These are phyloP conservation scores for Quercus phellos DNA, from an alignment of 331 rosid genomes.

Conservation along the genomic window DNA sequence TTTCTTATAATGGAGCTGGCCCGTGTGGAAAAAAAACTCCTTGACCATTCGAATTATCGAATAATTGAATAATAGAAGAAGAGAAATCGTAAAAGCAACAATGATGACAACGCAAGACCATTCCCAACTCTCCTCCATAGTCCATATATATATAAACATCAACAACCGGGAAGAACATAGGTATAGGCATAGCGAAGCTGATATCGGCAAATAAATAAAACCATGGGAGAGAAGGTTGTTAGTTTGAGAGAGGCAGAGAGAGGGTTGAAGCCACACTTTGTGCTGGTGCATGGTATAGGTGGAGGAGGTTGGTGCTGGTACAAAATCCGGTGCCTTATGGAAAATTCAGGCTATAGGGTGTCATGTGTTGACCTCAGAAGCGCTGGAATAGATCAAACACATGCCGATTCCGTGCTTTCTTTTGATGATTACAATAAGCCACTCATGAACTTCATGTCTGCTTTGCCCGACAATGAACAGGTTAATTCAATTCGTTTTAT, in stretches of 20 bases:
- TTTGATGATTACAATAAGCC: conserved; percentile 76
- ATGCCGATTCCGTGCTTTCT: conserved; percentile 49
- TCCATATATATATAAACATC: background rate
- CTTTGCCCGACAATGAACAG: conserved; percentile 65
- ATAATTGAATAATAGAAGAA: conserved; percentile 12
- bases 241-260: conserved; percentile 3
- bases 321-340: conserved; percentile 77
- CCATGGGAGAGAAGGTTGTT: conserved; percentile 27
- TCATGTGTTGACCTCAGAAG: conserved; percentile 74
- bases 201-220: background rate
- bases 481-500: conserved; percentile 16
- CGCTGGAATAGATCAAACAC: conserved; percentile 54
- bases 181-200: background rate
- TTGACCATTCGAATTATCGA: background rate
- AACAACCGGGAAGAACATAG: conserved; percentile 8
- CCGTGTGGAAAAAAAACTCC: background rate
- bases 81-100: conserved; percentile 7
- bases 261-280: conserved; percentile 55
- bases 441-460: conserved; percentile 54
- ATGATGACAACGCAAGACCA: conserved; percentile 17
- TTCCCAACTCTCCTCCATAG: conserved; percentile 8
- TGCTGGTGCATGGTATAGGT: conserved; percentile 70
- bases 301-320: conserved; percentile 92
- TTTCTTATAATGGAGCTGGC: conserved; percentile 23
- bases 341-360: conserved; percentile 67